Percentiles rank a stretch among this genome's conserved stretches.
These are phyloP conservation scores for Stylosanthes scabra DNA, from an alignment of 331 rosid species.

Conservation along the genomic window DNA sequence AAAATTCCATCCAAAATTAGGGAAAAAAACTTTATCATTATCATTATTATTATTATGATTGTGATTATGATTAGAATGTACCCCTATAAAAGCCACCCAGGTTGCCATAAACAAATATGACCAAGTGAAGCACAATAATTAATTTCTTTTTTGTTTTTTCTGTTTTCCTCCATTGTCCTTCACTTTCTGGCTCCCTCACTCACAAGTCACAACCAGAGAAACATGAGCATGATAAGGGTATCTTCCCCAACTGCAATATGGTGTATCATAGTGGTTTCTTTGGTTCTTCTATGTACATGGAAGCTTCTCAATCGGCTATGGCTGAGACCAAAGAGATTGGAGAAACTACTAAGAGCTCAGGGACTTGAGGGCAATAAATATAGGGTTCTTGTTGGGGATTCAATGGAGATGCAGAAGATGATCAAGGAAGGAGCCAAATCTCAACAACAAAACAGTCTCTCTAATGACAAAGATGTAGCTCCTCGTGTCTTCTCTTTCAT, in stretches of 20 bases:
- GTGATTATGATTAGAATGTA: too few relatives aligned
- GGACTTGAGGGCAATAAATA: constrained; percentile 63
- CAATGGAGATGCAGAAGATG: constrained; percentile 35
- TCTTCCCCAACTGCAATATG: background rate
- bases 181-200: background rate
- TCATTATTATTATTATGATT: too few relatives aligned
- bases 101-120: too few relatives aligned
- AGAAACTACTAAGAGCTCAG: constrained; percentile 49
- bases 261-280: background rate
- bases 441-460: constrained; percentile 49
- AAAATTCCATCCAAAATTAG: too few relatives aligned
- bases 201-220: background rate
- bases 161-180: background rate
- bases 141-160: too few relatives aligned
- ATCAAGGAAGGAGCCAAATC: constrained; percentile 36
- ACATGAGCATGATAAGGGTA: background rate
- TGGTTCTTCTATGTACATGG: constrained; percentile 44
- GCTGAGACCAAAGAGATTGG: constrained; percentile 64
- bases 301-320: constrained; percentile 57
- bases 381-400: constrained; percentile 52
- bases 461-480: constrained; percentile 42
- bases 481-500: constrained; percentile 40
- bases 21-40: too few relatives aligned
- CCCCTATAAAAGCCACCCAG: too few relatives aligned
- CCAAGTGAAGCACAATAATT: too few relatives aligned